phyloP scores from a whole-genome alignment of 768 basidiomycete genomes.

The Pulveroboletus ravenelii region DNA sequence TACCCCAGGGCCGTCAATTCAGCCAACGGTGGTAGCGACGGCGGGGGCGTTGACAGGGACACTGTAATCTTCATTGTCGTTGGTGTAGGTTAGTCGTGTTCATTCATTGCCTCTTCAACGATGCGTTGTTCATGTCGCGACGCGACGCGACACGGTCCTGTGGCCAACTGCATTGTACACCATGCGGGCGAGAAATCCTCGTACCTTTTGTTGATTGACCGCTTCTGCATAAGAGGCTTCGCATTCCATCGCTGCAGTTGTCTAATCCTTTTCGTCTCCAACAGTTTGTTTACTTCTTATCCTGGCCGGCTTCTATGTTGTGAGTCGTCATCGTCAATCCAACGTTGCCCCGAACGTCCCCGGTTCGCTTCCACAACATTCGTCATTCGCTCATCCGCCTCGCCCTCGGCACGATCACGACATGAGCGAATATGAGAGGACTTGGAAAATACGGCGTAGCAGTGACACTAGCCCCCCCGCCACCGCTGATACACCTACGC shows the following conservation, averaged over 20 bases:
- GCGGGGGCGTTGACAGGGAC: conserved; percentile 5
- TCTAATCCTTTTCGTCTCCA: conserved; percentile 8
- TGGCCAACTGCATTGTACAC: background rate
- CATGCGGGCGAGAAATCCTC: background rate
- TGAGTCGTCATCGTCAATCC: conserved; percentile 13
- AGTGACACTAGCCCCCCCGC: background rate
- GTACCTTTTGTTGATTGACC: background rate
- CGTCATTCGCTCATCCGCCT: conserved; percentile 1
- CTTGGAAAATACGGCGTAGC: conserved; percentile 15
- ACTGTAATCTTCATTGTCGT: conserved; percentile 23
- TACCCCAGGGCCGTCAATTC: conserved; percentile 9
- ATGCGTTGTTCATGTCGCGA: conserved; percentile 1
- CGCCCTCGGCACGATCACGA: background rate
- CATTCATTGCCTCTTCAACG: background rate
- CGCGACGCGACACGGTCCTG: background rate
- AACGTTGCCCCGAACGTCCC: background rate
- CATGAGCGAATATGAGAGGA: conserved; percentile 6
- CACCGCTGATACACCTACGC: background rate
- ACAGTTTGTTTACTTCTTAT: conserved; percentile 23
- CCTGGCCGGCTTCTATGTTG: conserved; percentile 26
- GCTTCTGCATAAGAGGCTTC: background rate
- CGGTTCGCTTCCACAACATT: background rate
- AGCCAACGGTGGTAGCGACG: background rate
- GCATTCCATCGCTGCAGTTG: background rate
- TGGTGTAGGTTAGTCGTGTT: conserved; percentile 23